Evolutionary conservation across 495 filamentous ascomycete genomes (phyloP).

Genomic region (Aspergillus heteromorphus): DNA sequence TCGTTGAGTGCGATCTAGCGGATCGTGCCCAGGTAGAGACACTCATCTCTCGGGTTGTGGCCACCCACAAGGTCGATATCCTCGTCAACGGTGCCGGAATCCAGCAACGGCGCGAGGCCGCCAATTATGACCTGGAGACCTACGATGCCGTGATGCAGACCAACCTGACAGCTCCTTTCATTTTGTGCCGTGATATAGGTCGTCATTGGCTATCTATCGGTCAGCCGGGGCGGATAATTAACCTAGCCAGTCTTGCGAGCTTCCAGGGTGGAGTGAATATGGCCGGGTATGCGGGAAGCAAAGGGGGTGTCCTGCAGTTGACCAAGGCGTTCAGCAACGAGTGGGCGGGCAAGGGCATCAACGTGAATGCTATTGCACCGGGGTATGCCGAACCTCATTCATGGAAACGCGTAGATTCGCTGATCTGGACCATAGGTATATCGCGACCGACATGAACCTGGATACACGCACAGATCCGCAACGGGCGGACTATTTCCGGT

Average conservation of each 20-base stretch:
- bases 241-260: constrained; percentile 74
- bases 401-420: not conserved
- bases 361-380: constrained; percentile 75
- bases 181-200: constrained; percentile 75
- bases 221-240: constrained; percentile 72
- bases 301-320: constrained; percentile 82
- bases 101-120: constrained; percentile 69
- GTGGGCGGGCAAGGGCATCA: constrained; percentile 74
- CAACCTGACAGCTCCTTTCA: constrained; percentile 79
- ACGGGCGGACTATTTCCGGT: constrained; percentile 56
- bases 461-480: constrained; percentile 62
- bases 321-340: constrained; percentile 87
- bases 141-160: constrained; percentile 62
- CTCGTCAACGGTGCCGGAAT: constrained; percentile 84
- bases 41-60: constrained; percentile 55
- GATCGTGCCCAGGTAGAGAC: constrained; percentile 29
- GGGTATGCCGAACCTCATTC: constrained; percentile 42
- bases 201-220: constrained; percentile 70
- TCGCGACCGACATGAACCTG: constrained; percentile 93
- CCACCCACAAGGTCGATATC: constrained; percentile 58
- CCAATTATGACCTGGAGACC: constrained; percentile 68
- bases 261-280: constrained; percentile 92
- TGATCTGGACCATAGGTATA: constrained; percentile 17
- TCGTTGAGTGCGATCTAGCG: not conserved
- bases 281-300: constrained; percentile 83